Conservation (phyloP, 2,329 filamentous ascomycete species). For the Remersonia thermophila region DNA sequence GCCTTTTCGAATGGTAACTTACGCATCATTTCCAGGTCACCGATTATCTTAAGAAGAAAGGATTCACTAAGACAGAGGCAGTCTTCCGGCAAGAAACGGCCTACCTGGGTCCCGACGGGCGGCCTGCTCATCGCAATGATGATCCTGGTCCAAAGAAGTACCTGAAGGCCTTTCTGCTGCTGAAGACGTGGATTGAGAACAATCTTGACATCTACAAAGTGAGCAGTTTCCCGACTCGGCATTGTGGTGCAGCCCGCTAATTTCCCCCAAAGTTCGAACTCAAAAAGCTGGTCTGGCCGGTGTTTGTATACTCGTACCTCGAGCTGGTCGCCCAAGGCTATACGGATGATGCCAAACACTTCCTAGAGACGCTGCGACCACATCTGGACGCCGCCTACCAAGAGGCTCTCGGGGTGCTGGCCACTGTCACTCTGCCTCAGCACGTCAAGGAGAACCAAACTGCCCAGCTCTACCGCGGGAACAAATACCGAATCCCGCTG, state of each 20-base stretch:
- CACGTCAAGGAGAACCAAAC: constrained; percentile 66
- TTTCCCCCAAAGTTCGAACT: constrained; percentile 59
- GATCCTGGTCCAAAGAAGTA: constrained; percentile 71
- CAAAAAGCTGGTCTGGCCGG: constrained; percentile 75
- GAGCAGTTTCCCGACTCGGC: constrained; percentile 13
- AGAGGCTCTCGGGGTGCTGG: constrained; percentile 68
- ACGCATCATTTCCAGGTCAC: constrained; percentile 45
- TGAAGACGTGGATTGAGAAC: constrained; percentile 78
- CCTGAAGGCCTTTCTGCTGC: constrained; percentile 56
- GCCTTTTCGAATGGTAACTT: too few relatives aligned
- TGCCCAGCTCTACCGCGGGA: constrained; percentile 70
- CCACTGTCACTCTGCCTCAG: constrained; percentile 59
- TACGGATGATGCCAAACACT: constrained; percentile 57
- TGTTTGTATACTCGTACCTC: constrained; percentile 88
- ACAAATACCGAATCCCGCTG: constrained; percentile 83
- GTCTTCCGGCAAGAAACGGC: constrained; percentile 85
- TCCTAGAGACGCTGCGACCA: constrained; percentile 54
- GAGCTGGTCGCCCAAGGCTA: constrained; percentile 64
- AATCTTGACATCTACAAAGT: constrained; percentile 91
- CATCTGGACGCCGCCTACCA: constrained; percentile 66
- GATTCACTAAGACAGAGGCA: constrained; percentile 84
- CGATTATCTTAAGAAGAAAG: constrained; percentile 91
- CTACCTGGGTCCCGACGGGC: constrained; percentile 67
- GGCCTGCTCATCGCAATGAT: constrained; percentile 52
- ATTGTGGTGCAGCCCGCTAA: not conserved